Base-by-base conservation (phyloP, 1,284 basidiomycete genomes). In the Sporisorium scitamineum region DNA sequence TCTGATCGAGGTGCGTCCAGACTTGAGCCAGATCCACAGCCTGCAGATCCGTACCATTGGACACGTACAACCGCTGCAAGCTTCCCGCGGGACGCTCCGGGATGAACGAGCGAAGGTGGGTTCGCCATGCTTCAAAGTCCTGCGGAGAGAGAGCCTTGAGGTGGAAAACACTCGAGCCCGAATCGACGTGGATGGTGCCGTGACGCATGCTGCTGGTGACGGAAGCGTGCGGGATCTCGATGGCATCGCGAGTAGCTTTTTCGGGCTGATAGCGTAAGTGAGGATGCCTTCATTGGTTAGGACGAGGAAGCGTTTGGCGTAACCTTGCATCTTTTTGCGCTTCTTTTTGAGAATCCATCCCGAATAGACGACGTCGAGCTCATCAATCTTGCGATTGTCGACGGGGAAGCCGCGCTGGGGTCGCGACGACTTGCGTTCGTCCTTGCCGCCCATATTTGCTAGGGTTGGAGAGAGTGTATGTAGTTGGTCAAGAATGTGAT, bases 301-400 rank as follows among this genome's bases (percentile, higher is more conserved):
- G 26, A 81, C 69, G 29, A 85, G 80, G 70, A 75, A 85, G 39
- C 84, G 79, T 62, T 83, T 84, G 56, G 84, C 84, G 37, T 85
- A 85, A 18, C 83, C 83, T 53, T 85, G 83, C 79, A 85, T 84
- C 69, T 83, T 85, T 74, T 85, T 85, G 54, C 83, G 76, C 78
- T 85, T 85, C 78, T 84, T 85, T 61, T 85, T 85, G 51, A 85
- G 71, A 24, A 85, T 83, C 82, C 82, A 85, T 64, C 83, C 83
- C 9, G 79, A 77, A 44, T 76, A 73, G 32, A 84, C 62, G 34
- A 83, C 66, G 16, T 79, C 70, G 24, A 80, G 72, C 32, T 77
- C 67, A 22, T 74, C 61, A 47, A 81, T 75, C 45, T 58, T 64
- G 37, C 65, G 66, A 18, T 66, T 71, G 48, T 59, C 59, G 14